These are phyloP conservation scores for Colletotrichum sp. DNA, from an alignment of 2,329 filamentous ascomycete species.

Conservation along the genomic window DNA sequence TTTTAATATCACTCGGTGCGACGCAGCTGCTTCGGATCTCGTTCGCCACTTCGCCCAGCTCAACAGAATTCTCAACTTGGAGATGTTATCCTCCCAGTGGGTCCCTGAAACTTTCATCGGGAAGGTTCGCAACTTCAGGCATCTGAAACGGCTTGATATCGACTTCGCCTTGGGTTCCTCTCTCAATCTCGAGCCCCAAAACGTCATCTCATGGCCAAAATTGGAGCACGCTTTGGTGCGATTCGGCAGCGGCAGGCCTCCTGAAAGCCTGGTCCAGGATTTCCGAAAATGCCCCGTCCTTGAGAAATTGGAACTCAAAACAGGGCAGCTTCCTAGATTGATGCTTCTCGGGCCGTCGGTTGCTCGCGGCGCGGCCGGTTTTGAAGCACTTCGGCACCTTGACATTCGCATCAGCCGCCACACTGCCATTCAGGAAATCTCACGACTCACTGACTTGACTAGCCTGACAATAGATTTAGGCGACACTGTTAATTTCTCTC, in stretches of 20 bases:
- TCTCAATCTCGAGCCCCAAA: neutral
- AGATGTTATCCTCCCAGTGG: neutral
- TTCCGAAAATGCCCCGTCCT: neutral
- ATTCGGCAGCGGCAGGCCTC: neutral
- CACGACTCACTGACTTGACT: neutral
- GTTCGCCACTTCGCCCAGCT: neutral
- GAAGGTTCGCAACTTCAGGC: neutral
- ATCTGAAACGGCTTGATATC: neutral
- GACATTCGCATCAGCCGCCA: neutral
- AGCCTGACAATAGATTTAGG: neutral
- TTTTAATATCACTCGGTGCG: neutral
- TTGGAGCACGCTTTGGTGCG: neutral
- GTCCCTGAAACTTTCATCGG: neutral
- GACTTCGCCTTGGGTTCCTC: neutral
- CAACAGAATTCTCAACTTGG: neutral
- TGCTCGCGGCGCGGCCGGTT: neutral
- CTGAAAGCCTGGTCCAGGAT: neutral
- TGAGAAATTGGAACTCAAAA: neutral
- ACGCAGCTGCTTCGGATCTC: neutral
- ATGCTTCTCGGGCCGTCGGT: accelerated
- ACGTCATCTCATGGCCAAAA: neutral
- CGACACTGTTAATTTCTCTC: neutral
- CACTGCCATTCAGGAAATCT: neutral
- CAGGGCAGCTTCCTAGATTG: neutral
- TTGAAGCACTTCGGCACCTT: neutral